Evolutionary conservation across 345 rosid species (phyloP).

Genomic region (Brassica nigra): DNA sequence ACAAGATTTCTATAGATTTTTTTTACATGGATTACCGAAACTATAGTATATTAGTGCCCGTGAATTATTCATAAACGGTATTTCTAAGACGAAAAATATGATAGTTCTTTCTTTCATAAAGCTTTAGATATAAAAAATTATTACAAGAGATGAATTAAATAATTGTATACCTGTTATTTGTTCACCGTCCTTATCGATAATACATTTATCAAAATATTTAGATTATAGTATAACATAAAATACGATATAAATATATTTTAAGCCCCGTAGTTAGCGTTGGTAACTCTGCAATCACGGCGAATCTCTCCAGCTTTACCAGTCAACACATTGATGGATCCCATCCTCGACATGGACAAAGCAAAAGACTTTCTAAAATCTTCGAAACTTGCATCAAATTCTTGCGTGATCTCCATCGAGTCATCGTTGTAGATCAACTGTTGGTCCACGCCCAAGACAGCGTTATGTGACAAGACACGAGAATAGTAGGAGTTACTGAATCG

Average conservation of each 20-base stretch:
- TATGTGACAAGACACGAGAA: constrained; percentile 48
- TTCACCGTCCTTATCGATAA: neutral
- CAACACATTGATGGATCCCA: constrained; percentile 76
- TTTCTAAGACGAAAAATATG: too few relatives aligned
- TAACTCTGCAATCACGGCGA: constrained; percentile 56
- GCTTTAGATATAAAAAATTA: too few relatives aligned
- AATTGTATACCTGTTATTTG: neutral
- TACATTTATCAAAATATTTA: neutral
- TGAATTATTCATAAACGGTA: too few relatives aligned
- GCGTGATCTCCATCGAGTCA: constrained; percentile 47
- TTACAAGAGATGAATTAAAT: neutral
- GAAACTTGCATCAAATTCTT: constrained; percentile 55
- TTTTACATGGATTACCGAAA: too few relatives aligned
- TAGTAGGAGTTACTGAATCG: constrained; percentile 55
- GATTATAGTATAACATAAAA: constrained; percentile 10
- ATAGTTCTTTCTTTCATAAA: too few relatives aligned
- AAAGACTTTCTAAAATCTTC: constrained; percentile 65
- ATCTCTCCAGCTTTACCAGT: constrained; percentile 71
- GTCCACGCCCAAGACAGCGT: constrained; percentile 66
- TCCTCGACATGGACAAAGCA: constrained; percentile 67
- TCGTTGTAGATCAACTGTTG: constrained; percentile 56
- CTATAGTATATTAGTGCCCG: too few relatives aligned
- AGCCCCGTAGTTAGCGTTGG: constrained; percentile 35
- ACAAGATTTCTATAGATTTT: too few relatives aligned
- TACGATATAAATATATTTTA: constrained; percentile 6